Evolutionary conservation across 441 rosid species (phyloP).

Genomic region (Erodium chrysanthum): DNA sequence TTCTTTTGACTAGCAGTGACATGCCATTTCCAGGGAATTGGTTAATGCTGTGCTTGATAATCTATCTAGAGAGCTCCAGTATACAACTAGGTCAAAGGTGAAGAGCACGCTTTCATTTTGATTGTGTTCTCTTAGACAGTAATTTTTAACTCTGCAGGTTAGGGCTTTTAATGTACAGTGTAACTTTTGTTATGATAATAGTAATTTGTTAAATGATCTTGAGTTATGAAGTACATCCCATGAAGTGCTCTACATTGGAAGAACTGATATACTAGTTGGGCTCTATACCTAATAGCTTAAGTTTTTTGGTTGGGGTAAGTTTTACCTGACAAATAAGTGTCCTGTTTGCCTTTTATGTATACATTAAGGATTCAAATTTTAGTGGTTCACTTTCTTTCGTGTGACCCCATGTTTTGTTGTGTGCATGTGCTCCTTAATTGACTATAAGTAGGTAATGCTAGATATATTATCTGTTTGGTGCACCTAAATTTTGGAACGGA

Average conservation of each 20-base stretch:
- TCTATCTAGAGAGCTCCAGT: conserved; percentile 68
- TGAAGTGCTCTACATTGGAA: neutral
- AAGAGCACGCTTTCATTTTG: neutral
- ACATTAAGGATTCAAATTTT: neutral
- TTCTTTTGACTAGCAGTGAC: conserved; percentile 21
- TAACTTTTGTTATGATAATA: neutral
- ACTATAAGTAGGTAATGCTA: neutral
- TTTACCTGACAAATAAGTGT: neutral
- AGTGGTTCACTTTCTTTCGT: neutral
- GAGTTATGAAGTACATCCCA: neutral
- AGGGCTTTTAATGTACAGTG: neutral
- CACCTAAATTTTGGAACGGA: neutral
- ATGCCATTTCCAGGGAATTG: conserved; percentile 52
- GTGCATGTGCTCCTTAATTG: neutral
- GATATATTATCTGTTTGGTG: neutral
- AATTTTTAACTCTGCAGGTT: conserved; percentile 1
- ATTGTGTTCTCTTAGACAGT: neutral
- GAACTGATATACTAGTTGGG: neutral
- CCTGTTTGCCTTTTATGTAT: neutral
- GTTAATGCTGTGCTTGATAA: conserved; percentile 59
- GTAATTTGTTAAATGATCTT: neutral
- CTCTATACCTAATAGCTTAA: neutral
- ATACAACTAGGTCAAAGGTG: conserved; percentile 77
- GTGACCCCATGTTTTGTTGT: neutral
- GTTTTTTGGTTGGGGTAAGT: neutral